A percentile compares a stretch with the other conserved stretches of the same genome.
These are phyloP conservation scores for Austropuccinia psidii DNA, from an alignment of 1,284 basidiomycete species.

Conservation along the genomic window DNA sequence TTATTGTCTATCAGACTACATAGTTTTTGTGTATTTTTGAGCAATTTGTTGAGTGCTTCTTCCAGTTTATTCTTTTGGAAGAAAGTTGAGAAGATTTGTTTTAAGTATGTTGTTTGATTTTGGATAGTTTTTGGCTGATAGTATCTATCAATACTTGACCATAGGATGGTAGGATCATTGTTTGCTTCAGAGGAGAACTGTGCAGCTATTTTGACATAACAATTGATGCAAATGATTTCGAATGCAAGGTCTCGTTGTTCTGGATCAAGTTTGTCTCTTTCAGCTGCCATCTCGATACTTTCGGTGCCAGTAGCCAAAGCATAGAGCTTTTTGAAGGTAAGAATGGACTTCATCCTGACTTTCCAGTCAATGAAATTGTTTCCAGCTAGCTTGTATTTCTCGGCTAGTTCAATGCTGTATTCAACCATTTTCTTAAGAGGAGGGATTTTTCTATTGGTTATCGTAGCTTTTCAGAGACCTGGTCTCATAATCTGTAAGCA, in stretches of 20 bases:
- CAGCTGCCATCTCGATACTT: not conserved
- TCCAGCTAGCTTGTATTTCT: not conserved
- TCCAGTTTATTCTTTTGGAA: not conserved
- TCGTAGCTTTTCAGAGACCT: not conserved
- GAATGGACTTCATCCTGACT: not conserved
- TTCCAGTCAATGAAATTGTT: not conserved
- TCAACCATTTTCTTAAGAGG: not conserved
- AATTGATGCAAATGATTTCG: not conserved
- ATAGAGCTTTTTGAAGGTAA: not conserved
- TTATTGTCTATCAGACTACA: not conserved
- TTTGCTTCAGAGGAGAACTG: not conserved
- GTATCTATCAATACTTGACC: not conserved
- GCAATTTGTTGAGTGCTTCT: not conserved
- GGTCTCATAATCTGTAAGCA: slow-evolving; percentile 6
- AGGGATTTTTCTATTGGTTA: too few species aligned
- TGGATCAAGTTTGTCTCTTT: not conserved
- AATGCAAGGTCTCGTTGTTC: not conserved
- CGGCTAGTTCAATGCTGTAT: not conserved
- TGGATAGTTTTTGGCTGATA: not conserved
- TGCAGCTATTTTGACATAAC: not conserved
- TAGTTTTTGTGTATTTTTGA: not conserved
- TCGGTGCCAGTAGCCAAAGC: not conserved
- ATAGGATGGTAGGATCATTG: not conserved
- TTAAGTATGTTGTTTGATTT: not conserved
- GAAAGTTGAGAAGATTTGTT: not conserved